A percentile compares a stretch with the other conserved stretches of the same genome.
phyloP scores from a whole-genome alignment of 495 filamentous ascomycete species.

The Chaetomium cochliodes region DNA sequence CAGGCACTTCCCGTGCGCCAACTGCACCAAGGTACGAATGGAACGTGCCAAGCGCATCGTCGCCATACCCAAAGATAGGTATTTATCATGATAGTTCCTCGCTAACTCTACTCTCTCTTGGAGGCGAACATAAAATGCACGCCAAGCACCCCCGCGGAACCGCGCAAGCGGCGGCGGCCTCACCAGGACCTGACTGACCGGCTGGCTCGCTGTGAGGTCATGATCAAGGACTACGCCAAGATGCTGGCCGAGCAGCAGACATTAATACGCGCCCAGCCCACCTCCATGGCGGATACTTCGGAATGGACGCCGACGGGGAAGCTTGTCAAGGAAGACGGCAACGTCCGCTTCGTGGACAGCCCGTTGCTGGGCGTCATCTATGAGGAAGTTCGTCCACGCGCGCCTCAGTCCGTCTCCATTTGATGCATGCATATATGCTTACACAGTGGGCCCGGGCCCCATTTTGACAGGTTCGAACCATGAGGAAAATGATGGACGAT shows the following conservation, averaged over 20 bases:
- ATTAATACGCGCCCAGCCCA: slow-evolving; percentile 9
- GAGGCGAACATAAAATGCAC: slow-evolving; percentile 49
- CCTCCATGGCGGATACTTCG: slow-evolving; percentile 32
- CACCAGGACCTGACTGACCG: slow-evolving; percentile 52
- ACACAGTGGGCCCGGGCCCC: neutral
- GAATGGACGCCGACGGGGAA: slow-evolving; percentile 42
- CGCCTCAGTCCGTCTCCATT: neutral
- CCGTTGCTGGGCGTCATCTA: slow-evolving; percentile 43
- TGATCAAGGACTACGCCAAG: slow-evolving; percentile 48
- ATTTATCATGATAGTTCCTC: neutral
- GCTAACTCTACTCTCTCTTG: slow-evolving; percentile 12
- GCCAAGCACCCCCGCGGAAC: slow-evolving; percentile 50
- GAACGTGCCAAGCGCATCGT: slow-evolving; percentile 1
- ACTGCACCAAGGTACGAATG: slow-evolving; percentile 57
- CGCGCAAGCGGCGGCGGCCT: slow-evolving; percentile 47
- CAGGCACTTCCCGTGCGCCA: slow-evolving; percentile 63
- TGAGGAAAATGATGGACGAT: slow-evolving; percentile 48
- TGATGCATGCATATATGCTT: slow-evolving; percentile 2
- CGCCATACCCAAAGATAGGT: slow-evolving; percentile 20
- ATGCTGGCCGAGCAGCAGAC: slow-evolving; percentile 7
- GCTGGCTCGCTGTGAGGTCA: slow-evolving; percentile 48
- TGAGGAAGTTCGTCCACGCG: slow-evolving; percentile 41
- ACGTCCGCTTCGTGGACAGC: slow-evolving; percentile 48
- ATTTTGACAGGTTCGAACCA: slow-evolving; percentile 43
- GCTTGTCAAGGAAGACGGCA: slow-evolving; percentile 47